Evolutionary conservation across 805 yeast genomes (phyloP), one percentile per base, ranked within the genome.

Genomic region (Komagataella pseudopastoris): DNA sequence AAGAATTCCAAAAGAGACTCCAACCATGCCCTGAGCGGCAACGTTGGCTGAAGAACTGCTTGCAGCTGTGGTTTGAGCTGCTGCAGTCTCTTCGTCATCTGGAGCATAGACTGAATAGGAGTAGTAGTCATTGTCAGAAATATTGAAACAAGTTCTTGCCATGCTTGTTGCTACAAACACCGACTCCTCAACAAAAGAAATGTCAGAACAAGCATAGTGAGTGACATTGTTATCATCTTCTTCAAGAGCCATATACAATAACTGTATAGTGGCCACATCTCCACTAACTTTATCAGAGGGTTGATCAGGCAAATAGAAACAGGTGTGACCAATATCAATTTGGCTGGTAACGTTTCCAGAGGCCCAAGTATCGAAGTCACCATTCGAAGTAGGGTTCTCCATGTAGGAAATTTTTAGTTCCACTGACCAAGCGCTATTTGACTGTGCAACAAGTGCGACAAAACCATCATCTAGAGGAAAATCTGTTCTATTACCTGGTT

Each of bases 401-500:
- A 65, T 62, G 63, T 72, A 71, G 24, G 75, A 68, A 56, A 72
- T 71, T 50, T 67, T 64, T 48, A 72, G 60, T 47, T 68, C 62
- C 23, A 72, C 62, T 46, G 64, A 60, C 70, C 73, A 72, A 14
- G 66, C 67, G 3, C 69, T 58, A 53, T 60, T 54, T 50, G 71
- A 66, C 58, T 72, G 70, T 48, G 76, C 73, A 49, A 72, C 71
- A 51, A 72, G 62, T 12, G 77, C 71, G 50, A 72, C 67, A 50
- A 72, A 72, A 47, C 77, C 77, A 49, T 72, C 72, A 55, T 70
- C 74, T 51, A 72, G 57, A 45, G 77, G 76, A 65, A 72, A 72
- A 6, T 68, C 67, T 7, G 74, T 59, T 63, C 77, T 71, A 61
- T 71, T 70, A 20, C 53, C 51, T 16, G 61, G 59, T 16, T 65